Evolutionary conservation across 345 rosid genomes (phyloP).

Genomic region (Citrus trifoliata): DNA sequence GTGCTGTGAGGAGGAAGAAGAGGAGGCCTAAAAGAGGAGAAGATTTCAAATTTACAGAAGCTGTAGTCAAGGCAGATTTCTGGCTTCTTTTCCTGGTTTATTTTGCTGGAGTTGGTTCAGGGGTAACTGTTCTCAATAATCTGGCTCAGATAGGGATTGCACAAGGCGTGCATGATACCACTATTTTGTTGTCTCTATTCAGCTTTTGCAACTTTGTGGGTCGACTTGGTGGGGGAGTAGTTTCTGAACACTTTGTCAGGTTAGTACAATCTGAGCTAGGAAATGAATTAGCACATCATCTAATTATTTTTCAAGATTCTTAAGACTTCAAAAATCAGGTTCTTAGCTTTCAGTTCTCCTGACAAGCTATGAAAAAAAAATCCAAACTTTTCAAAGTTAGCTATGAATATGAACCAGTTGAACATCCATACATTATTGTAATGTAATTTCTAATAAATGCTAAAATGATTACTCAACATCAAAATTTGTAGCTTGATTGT

Average conservation of each 20-base stretch:
- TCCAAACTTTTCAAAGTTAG: neutral
- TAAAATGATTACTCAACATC: neutral
- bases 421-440: neutral
- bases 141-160: conserved; percentile 75
- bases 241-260: conserved; percentile 74
- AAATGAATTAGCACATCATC: neutral
- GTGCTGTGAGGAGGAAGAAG: conserved; percentile 64
- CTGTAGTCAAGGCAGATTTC: conserved; percentile 70
- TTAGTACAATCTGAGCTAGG: conserved; percentile 9
- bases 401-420: neutral
- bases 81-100: conserved; percentile 71
- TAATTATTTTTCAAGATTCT: neutral
- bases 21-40: conserved; percentile 70
- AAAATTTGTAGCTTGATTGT: neutral
- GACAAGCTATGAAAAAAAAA: neutral
- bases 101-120: conserved; percentile 68
- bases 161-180: conserved; percentile 45
- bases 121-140: conserved; percentile 68
- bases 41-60: conserved; percentile 60
- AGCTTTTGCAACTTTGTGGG: conserved; percentile 70
- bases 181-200: conserved; percentile 58
- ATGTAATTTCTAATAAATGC: neutral
- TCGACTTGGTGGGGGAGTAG: conserved; percentile 57
- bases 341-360: conserved; percentile 2
- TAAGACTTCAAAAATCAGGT: neutral